phyloP scores from a whole-genome alignment of 352 stramenopile species.

The Plasmopara viticola region DNA sequence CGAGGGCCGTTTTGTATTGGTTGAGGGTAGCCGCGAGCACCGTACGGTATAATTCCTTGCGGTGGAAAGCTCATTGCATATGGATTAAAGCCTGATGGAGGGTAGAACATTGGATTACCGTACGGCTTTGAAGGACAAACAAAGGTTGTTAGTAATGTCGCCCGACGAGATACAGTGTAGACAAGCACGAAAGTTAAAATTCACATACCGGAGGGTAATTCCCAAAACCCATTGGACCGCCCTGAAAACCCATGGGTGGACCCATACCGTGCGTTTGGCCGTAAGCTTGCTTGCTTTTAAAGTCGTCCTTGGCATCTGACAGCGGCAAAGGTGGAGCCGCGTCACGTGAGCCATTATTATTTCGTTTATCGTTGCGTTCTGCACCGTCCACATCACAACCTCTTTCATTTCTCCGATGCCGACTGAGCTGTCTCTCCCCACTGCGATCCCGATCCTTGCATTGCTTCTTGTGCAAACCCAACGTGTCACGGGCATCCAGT shows the following conservation, averaged over 20 bases:
- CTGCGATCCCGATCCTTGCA: constrained; percentile 25
- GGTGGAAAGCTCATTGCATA: constrained; percentile 72
- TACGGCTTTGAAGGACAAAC: constrained; percentile 32
- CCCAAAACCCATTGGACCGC: constrained; percentile 58
- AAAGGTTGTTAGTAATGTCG: background rate
- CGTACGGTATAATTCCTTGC: constrained; percentile 44
- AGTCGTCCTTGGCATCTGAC: constrained; percentile 18
- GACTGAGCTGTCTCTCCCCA: constrained; percentile 27
- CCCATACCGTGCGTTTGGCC: constrained; percentile 23
- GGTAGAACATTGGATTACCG: constrained; percentile 69
- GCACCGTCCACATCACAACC: constrained; percentile 25
- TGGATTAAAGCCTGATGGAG: constrained; percentile 60
- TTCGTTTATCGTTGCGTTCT: constrained; percentile 19
- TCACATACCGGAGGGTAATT: constrained; percentile 50
- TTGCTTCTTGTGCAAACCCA: constrained; percentile 55
- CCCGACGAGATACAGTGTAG: background rate
- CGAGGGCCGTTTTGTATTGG: constrained; percentile 27
- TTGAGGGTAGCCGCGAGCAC: constrained; percentile 24
- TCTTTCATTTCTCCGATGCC: constrained; percentile 20
- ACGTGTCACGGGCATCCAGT: constrained; percentile 57
- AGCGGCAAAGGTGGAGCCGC: constrained; percentile 26
- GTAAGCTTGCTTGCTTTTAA: constrained; percentile 22
- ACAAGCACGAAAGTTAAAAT: constrained; percentile 1
- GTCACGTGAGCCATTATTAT: constrained; percentile 21
- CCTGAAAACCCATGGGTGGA: constrained; percentile 46